Evolutionary conservation across 345 rosid genomes (phyloP).

Genomic region (Acer campestre): DNA sequence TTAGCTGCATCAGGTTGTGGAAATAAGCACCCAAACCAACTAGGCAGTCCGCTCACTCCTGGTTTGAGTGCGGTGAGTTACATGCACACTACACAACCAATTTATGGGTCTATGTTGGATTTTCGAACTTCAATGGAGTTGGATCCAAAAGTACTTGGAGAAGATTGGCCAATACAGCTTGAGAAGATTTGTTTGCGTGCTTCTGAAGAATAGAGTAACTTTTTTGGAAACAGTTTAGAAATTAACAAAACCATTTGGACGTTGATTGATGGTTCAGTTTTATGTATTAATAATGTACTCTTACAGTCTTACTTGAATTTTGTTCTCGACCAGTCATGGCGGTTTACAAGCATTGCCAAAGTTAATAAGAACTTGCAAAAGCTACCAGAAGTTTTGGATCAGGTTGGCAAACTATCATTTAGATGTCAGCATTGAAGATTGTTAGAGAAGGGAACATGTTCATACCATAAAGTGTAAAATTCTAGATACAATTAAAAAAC

Average conservation of each 20-base stretch:
- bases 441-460: conserved; percentile 21
- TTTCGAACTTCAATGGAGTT: conserved; percentile 61
- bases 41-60: conserved; percentile 21
- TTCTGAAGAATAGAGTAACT: conserved; percentile 39
- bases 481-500: conserved; percentile 26
- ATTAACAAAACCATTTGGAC: conserved; percentile 15
- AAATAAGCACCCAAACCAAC: conserved; percentile 23
- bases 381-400: conserved; percentile 21
- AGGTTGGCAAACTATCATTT: conserved; percentile 21
- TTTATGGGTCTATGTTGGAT: conserved; percentile 52
- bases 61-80: conserved; percentile 21
- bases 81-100: conserved; percentile 30
- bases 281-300: conserved; percentile 25
- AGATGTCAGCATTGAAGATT: conserved; percentile 11
- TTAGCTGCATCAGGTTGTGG: conserved; percentile 55
- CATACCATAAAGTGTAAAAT: conserved; percentile 25
- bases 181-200: conserved; percentile 63
- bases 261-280: conserved; percentile 14
- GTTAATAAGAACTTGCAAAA: conserved; percentile 29
- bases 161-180: conserved; percentile 62
- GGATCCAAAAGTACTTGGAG: conserved; percentile 72
- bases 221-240: conserved; percentile 20
- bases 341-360: conserved; percentile 9
- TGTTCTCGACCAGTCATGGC: conserved; percentile 21
- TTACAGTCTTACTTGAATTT: conserved; percentile 26